Evolutionary conservation across 2,329 filamentous ascomycete species (phyloP).

Genomic region (Claviceps sp.): DNA sequence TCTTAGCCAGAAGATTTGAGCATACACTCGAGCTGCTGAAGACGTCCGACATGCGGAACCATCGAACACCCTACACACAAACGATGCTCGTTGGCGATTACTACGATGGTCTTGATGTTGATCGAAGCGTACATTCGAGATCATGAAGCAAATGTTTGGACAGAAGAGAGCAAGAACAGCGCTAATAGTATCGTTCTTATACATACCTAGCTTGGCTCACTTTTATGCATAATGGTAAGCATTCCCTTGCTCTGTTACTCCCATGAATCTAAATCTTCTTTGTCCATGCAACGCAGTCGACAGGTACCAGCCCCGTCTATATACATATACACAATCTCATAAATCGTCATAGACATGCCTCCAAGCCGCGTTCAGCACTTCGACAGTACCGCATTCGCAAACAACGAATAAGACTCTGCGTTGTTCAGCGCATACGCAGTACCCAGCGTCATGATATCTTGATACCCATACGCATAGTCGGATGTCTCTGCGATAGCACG

Average conservation of each 20-base stretch:
- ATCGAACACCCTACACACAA: not conserved
- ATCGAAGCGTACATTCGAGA: constrained; percentile 11
- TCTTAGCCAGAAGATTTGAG: no score
- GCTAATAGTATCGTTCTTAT: not conserved
- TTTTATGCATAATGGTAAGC: not conserved
- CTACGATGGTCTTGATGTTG: not conserved
- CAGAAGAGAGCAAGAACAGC: not conserved
- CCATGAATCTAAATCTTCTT: no score
- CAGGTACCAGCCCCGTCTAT: not conserved
- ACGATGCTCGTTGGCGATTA: not conserved
- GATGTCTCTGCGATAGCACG: constrained; percentile 42
- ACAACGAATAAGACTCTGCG: constrained; percentile 44
- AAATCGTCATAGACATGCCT: not conserved
- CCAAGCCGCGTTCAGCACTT: constrained; percentile 20
- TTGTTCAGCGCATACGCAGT: constrained; percentile 42
- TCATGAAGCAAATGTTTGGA: no score
- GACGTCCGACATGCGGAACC: not conserved
- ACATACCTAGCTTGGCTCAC: not conserved
- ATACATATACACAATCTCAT: not conserved
- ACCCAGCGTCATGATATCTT: constrained; percentile 34
- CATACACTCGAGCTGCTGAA: not conserved
- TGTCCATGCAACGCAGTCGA: not conserved
- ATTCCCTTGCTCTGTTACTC: not conserved
- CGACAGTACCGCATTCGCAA: constrained; percentile 24
- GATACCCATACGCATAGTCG: constrained; percentile 43